A percentile compares a stretch with the other conserved stretches of the same genome.
These are phyloP conservation scores for Mollisiaceae sp. DNA, from an alignment of 2,329 filamentous ascomycete genomes.

Conservation along the genomic window DNA sequence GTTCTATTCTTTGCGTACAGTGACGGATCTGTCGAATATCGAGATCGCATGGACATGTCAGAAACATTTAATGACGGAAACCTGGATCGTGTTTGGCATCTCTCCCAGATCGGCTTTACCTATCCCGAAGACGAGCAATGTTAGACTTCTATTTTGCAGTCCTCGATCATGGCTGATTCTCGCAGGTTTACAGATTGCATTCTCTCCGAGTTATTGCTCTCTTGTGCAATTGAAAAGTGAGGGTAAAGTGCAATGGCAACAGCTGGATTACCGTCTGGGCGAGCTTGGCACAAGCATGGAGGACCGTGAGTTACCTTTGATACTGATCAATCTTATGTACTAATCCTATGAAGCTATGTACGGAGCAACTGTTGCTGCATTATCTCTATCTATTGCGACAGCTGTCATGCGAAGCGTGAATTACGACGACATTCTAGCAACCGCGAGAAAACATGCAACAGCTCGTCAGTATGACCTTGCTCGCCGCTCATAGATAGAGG, in stretches of 20 bases:
- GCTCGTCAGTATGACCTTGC: constrained; percentile 32
- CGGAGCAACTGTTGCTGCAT: constrained; percentile 63
- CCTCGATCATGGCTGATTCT: neutral
- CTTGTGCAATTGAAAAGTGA: constrained; percentile 63
- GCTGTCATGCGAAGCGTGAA: constrained; percentile 54
- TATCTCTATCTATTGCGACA: constrained; percentile 59
- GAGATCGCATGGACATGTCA: constrained; percentile 75
- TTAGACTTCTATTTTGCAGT: constrained; percentile 40
- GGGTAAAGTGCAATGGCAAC: constrained; percentile 63
- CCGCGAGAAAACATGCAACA: constrained; percentile 51
- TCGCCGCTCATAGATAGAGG: neutral
- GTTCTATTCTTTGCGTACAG: constrained; percentile 75
- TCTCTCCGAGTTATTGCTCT: constrained; percentile 66
- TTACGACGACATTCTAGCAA: constrained; percentile 75
- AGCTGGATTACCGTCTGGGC: constrained; percentile 54
- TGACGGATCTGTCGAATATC: constrained; percentile 81
- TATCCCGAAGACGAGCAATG: constrained; percentile 70
- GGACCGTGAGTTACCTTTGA: constrained; percentile 50
- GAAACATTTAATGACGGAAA: constrained; percentile 69
- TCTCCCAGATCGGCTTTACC: constrained; percentile 79
- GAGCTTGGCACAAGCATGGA: constrained; percentile 55
- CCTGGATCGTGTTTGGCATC: constrained; percentile 67
- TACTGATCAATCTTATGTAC: constrained; percentile 7
- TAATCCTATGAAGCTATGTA: constrained; percentile 53
- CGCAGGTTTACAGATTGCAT: constrained; percentile 61